phyloP scores from a whole-genome alignment of 208 protist genomes.

The Trypanosoma lewisi region DNA sequence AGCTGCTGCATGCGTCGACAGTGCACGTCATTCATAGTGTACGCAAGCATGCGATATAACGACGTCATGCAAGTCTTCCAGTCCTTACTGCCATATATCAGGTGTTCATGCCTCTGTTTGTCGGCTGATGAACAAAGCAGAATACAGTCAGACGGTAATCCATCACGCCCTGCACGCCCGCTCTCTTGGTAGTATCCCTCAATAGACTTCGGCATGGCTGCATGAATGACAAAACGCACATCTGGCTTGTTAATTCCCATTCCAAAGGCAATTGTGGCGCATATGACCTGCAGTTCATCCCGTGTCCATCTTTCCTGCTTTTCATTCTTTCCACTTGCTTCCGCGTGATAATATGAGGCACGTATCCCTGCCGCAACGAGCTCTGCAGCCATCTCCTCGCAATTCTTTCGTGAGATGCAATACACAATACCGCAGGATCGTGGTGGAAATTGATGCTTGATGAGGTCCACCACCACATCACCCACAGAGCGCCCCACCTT shows the following conservation, averaged over 20 bases:
- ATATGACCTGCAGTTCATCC: slow-evolving; percentile 93
- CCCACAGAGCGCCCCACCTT: slow-evolving; percentile 53
- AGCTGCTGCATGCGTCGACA: slow-evolving; percentile 87
- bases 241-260: slow-evolving; percentile 99
- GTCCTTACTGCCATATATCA: slow-evolving; percentile 82
- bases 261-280: slow-evolving; percentile 97
- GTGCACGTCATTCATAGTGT: slow-evolving; percentile 84
- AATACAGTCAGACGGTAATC: slow-evolving; percentile 79
- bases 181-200: slow-evolving; percentile 98
- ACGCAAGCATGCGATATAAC: slow-evolving; percentile 74
- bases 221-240: slow-evolving; percentile 98
- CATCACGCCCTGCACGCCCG: slow-evolving; percentile 96
- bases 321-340: slow-evolving; percentile 66
- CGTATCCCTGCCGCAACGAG: slow-evolving; percentile 51
- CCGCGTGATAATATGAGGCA: slow-evolving; percentile 76
- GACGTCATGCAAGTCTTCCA: slow-evolving; percentile 62
- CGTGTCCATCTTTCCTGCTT: slow-evolving; percentile 88
- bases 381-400: slow-evolving; percentile 70
- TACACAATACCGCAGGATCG: slow-evolving; percentile 85
- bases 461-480: slow-evolving; percentile 50
- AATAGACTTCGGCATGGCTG: slow-evolving; percentile 95
- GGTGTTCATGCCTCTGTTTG: slow-evolving; percentile 70
- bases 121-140: slow-evolving; percentile 69
- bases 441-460: slow-evolving; percentile 61
- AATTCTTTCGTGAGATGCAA: slow-evolving; percentile 80